Base-by-base conservation (phyloP, 495 filamentous ascomycete genomes). In the Tuber indicum region DNA sequence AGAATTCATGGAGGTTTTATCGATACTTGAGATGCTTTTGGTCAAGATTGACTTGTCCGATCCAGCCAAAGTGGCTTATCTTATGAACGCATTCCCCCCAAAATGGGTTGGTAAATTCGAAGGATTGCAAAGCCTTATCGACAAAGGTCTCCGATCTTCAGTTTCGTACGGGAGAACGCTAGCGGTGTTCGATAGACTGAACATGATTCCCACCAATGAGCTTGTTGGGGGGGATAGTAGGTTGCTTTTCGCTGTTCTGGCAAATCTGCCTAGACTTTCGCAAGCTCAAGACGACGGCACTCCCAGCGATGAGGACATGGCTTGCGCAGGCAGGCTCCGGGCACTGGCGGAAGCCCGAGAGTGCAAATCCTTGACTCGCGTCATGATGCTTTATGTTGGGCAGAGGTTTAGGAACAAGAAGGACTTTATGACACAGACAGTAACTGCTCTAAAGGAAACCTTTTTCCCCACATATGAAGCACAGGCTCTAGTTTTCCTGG, bases 21-120 rank as follows among this genome's bases (percentile, higher is more conserved):
- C 91, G 49, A 97, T 98, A 91, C 87, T 99, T n/a, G 92, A 97
- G 47, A 91, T 93, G 81, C 88, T 97, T 72, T 83, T 99, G 52
- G 88, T 89, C 79, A 94, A 94, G 78, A 86, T 98, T 62, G 91
- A 98, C 84, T 89, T 99, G 49, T 88, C 88, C 72, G 90, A 93
- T 75, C 88, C 91, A 0, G 86, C 84, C 66, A 89, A 93, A 14
- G 88, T 94, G 41, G 85, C 87, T 47, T 84, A 91, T 69, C 87
- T 99, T 41, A 87, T 91, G 76, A 92, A 94, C 42, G 90, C 90
- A 69, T 91, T 91, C 76, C 95, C 96, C 4, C 88, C 90, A 7
- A 92, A 91, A 76, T 98, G 96, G 96, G 93, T 98, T 78, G 93
- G 94, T 21, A 85, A 85, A 6, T 98, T 98, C 81, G 92, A 96